phyloP scores from a whole-genome alignment of 768 basidiomycete species.

The Leccinum rimulosum region DNA sequence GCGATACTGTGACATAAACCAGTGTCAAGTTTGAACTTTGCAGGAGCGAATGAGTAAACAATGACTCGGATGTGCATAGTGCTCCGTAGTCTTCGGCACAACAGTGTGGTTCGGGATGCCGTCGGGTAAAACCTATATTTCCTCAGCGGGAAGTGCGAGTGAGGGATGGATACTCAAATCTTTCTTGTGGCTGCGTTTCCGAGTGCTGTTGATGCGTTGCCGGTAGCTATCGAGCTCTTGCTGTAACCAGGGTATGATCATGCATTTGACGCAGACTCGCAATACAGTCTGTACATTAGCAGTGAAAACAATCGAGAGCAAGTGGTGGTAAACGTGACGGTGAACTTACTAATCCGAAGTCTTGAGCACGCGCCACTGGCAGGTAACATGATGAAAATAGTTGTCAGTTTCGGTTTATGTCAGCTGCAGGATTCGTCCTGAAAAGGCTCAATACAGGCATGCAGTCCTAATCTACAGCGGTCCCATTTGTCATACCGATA shows the following conservation, averaged over 20 bases:
- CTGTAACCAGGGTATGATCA: not conserved
- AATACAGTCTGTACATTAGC: not conserved
- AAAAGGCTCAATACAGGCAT: not conserved
- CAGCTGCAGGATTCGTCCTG: not conserved
- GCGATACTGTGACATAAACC: not conserved
- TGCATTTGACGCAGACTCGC: not conserved
- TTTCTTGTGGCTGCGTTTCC: not conserved
- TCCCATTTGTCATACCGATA: no score
- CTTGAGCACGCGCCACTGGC: not conserved
- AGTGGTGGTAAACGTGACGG: not conserved
- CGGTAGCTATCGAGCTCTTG: not conserved
- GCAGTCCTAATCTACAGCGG: not conserved
- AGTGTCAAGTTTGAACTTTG: not conserved
- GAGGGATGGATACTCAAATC: not conserved
- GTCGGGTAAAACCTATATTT: not conserved
- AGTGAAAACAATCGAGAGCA: not conserved
- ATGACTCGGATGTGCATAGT: not conserved
- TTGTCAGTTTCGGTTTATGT: not conserved
- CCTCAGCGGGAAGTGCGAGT: not conserved
- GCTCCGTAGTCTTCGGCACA: not conserved
- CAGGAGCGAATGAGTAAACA: not conserved
- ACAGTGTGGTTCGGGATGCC: not conserved
- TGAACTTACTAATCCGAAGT: not conserved
- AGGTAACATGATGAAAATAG: not conserved
- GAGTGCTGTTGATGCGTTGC: not conserved